Percentiles rank a stretch among this genome's conserved stretches.
phyloP scores from a whole-genome alignment of 768 basidiomycete genomes.

The Roridomyces roridus region DNA sequence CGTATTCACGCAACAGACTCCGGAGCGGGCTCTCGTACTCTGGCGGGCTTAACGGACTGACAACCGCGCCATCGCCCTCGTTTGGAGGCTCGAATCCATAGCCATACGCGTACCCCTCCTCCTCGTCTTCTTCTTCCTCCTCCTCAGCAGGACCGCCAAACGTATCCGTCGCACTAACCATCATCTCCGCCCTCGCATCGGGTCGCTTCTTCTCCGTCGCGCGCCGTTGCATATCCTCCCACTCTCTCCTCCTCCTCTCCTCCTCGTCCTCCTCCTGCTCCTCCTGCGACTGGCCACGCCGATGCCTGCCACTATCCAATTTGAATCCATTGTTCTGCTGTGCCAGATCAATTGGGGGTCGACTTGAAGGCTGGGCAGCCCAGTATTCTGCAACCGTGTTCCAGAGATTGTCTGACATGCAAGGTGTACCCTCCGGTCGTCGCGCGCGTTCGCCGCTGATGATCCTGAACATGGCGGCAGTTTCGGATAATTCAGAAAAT shows the following conservation, averaged over 20 bases:
- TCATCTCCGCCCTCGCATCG: constrained; percentile 23
- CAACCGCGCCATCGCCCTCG: constrained; percentile 26
- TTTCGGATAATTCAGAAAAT: too few relatives aligned
- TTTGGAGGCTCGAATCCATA: constrained; percentile 19
- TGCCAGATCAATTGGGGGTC: too few relatives aligned
- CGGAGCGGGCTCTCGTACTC: not conserved
- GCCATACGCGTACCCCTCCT: constrained; percentile 27
- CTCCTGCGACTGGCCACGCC: too few relatives aligned
- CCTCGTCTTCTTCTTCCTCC: constrained; percentile 17
- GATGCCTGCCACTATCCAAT: too few relatives aligned
- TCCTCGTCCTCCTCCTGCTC: too few relatives aligned
- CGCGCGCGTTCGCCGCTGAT: too few relatives aligned
- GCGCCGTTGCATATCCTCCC: not conserved
- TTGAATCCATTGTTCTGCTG: too few relatives aligned
- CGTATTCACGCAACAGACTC: constrained; percentile 24
- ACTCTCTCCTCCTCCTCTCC: not conserved
- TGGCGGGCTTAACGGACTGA: constrained; percentile 6
- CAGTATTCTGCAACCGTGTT: too few relatives aligned
- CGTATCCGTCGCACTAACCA: constrained; percentile 41
- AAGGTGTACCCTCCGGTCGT: too few relatives aligned
- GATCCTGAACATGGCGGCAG: too few relatives aligned
- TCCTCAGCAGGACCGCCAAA: constrained; percentile 40
- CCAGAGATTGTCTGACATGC: too few relatives aligned
- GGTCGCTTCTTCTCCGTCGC: constrained; percentile 10
- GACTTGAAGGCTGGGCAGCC: too few relatives aligned